phyloP scores from a whole-genome alignment of 176 grass and related monocot species.

The Cenchrus americanus region DNA sequence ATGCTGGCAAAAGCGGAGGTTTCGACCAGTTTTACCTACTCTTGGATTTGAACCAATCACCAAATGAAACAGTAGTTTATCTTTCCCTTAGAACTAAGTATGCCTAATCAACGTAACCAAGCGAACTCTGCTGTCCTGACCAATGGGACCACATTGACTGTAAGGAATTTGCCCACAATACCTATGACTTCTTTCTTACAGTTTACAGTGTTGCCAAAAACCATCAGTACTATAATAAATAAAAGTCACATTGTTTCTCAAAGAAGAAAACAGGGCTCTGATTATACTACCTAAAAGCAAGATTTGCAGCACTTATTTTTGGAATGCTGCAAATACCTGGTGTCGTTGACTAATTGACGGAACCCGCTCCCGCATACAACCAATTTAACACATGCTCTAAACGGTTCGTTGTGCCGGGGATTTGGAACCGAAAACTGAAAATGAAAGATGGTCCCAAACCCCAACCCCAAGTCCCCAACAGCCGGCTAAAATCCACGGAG shows the following conservation, averaged over 20 bases:
- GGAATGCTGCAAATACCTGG: neutral
- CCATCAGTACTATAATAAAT: neutral
- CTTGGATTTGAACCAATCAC: neutral
- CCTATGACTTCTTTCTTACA: neutral
- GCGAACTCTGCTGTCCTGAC: neutral
- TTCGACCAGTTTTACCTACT: no score
- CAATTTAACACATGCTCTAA: neutral
- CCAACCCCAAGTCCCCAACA: neutral
- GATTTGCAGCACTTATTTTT: neutral
- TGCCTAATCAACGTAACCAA: neutral
- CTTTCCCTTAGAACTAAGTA: neutral
- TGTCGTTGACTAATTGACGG: neutral
- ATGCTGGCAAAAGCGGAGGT: no score
- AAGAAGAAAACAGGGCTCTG: neutral
- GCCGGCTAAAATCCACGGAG: neutral
- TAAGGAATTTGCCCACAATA: neutral
- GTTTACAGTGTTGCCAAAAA: neutral
- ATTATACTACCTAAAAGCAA: neutral
- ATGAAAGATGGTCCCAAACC: neutral
- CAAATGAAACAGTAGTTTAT: neutral
- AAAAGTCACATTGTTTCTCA: neutral
- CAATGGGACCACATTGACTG: neutral
- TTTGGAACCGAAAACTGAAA: neutral
- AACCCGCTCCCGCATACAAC: neutral
- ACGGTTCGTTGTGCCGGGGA: neutral